phyloP scores from a whole-genome alignment of 2,329 filamentous ascomycete species.

The Geoglossum cookeanum region DNA sequence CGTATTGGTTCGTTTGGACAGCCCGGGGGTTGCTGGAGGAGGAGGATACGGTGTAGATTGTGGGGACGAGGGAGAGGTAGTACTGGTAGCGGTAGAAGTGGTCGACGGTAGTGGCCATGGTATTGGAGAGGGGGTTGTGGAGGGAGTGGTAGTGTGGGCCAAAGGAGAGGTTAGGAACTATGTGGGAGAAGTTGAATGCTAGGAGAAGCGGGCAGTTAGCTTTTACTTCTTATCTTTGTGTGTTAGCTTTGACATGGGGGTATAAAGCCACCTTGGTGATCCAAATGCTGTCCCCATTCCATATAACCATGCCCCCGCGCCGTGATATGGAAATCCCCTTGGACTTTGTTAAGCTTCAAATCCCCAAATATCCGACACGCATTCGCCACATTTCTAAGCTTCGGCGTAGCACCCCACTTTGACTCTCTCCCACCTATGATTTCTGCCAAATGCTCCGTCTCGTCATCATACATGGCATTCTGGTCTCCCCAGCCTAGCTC shows the following conservation, averaged over 20 bases:
- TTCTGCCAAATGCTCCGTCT: conserved; percentile 27
- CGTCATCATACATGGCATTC: conserved; percentile 33
- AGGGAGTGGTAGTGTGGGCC: conserved; percentile 92
- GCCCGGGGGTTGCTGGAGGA: conserved; percentile 18
- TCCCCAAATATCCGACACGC: conserved; percentile 81
- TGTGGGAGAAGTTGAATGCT: conserved; percentile 93
- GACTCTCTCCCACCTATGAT: conserved; percentile 44
- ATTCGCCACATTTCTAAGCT: conserved; percentile 38
- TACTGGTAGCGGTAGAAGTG: conserved; percentile 98
- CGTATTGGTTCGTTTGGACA: conserved; percentile 93
- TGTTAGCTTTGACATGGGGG: background rate
- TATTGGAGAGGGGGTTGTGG: conserved; percentile 84
- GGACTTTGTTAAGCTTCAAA: conserved; percentile 85
- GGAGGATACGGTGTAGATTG: conserved; percentile 48
- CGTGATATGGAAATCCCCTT: conserved; percentile 96
- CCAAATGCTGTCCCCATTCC: conserved; percentile 60
- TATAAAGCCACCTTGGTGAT: conserved; percentile 50
- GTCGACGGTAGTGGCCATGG: conserved; percentile 50
- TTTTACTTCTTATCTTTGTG: background rate
- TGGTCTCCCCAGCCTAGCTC: conserved; percentile 33
- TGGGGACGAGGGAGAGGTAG: conserved; percentile 88
- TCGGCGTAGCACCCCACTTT: conserved; percentile 77
- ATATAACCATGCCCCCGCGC: conserved; percentile 88
- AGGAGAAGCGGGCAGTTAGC: background rate
- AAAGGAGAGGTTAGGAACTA: conserved; percentile 90